Evolutionary conservation across 208 protist genomes (phyloP).

Genomic region (Crithidia fasciculata): DNA sequence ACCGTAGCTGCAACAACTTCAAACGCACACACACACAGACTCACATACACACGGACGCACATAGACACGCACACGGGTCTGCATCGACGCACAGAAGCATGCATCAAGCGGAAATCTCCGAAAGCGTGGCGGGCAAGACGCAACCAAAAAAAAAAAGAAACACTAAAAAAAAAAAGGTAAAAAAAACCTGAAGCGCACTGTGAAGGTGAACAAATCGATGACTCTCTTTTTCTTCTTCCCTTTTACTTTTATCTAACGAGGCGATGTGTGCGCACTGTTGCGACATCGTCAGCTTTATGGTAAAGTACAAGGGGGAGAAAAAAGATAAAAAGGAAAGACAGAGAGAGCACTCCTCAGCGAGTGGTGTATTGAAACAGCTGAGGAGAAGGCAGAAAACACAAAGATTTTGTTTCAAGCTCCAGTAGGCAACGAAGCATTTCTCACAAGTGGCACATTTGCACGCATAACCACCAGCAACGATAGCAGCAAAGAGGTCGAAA

Average conservation of each 20-base stretch:
- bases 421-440: too few relatives aligned
- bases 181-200: slow-evolving; percentile 9
- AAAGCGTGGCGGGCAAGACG: background rate
- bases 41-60: background rate
- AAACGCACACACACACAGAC: background rate
- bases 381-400: too few relatives aligned
- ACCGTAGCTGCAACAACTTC: background rate
- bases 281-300: too few relatives aligned
- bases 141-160: slow-evolving; percentile 7
- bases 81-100: background rate
- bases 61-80: background rate
- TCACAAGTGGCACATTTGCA: too few relatives aligned
- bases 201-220: background rate
- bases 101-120: background rate
- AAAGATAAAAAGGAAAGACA: too few relatives aligned
- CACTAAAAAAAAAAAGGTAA: slow-evolving; percentile 6
- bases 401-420: too few relatives aligned
- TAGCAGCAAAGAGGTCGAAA: too few relatives aligned
- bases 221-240: background rate
- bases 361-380: too few relatives aligned
- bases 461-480: too few relatives aligned
- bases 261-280: too few relatives aligned
- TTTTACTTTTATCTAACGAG: background rate
- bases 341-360: too few relatives aligned
- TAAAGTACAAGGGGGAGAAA: too few relatives aligned